A percentile compares a stretch with the other conserved stretches of the same genome.
Conservation (phyloP, 768 basidiomycete species). For the Favolaschia claudopus region DNA sequence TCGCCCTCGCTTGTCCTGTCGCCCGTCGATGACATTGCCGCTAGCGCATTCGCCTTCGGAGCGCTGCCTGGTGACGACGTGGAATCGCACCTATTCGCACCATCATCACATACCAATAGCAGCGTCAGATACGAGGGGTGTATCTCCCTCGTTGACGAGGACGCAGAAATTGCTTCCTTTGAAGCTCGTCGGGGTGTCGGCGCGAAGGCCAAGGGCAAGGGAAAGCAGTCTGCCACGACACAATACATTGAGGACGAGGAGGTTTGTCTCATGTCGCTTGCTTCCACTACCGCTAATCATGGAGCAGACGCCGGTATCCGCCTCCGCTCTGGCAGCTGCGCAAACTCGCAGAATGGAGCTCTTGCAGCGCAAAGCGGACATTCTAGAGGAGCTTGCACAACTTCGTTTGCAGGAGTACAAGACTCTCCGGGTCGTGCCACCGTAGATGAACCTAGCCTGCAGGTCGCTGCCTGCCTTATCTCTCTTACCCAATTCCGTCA, state of each 20-base stretch:
- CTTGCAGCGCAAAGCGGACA: background rate
- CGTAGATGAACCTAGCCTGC: too few relatives aligned
- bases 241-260: too few relatives aligned
- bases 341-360: background rate
- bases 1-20: conserved; percentile 43
- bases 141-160: conserved; percentile 62
- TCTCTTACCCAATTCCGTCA: too few relatives aligned
- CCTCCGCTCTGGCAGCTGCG: too few relatives aligned
- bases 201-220: background rate
- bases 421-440: too few relatives aligned
- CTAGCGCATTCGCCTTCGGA: background rate
- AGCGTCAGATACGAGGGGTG: conserved; percentile 59
- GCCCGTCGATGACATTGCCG: background rate
- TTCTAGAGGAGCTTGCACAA: background rate
- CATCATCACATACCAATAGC: conserved; percentile 6
- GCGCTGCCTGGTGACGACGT: too few relatives aligned
- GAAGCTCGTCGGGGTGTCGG: conserved; percentile 28
- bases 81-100: conserved; percentile 1
- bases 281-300: too few relatives aligned
- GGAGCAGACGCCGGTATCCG: too few relatives aligned
- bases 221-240: too few relatives aligned
- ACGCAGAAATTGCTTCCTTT: conserved; percentile 59
- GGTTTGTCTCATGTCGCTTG: too few relatives aligned
- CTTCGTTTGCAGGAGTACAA: background rate
- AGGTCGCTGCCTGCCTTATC: too few relatives aligned